Percentiles rank a stretch among this genome's conserved stretches.
Conservation (phyloP, 768 basidiomycete genomes). For the Symmetrospora coprosmae region DNA sequence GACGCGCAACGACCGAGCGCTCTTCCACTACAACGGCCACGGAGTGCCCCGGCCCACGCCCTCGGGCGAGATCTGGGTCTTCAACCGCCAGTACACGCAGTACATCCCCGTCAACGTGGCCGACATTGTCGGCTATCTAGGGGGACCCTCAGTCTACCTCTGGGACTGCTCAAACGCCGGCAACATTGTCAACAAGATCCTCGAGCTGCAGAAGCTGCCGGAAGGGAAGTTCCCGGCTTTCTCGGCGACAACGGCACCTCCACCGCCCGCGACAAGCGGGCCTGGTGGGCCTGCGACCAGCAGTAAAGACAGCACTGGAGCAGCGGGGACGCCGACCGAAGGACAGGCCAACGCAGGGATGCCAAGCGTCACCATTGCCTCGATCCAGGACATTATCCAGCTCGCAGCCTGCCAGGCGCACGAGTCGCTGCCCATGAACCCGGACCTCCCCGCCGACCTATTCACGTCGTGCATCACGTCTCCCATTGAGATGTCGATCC, state of each 20-base stretch:
- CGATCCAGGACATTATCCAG: slow-evolving; percentile 51
- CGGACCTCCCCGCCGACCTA: slow-evolving; percentile 89
- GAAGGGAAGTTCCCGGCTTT: slow-evolving; percentile 18
- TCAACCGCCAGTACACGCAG: slow-evolving; percentile 91
- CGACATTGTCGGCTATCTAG: slow-evolving; percentile 85
- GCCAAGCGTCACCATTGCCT: not conserved
- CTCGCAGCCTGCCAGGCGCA: slow-evolving; percentile 84
- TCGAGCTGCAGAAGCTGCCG: slow-evolving; percentile 36
- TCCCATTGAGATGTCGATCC: slow-evolving; percentile 91
- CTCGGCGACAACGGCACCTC: slow-evolving; percentile 7
- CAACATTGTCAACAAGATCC: slow-evolving; percentile 78
- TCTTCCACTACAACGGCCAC: slow-evolving; percentile 97
- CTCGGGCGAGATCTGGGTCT: slow-evolving; percentile 93
- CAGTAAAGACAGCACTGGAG: slow-evolving; percentile 43
- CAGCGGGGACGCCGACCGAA: slow-evolving; percentile 60
- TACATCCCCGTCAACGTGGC: slow-evolving; percentile 92
- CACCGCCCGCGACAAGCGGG: slow-evolving; percentile 37
- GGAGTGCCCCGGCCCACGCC: slow-evolving; percentile 93
- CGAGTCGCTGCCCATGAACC: slow-evolving; percentile 83
- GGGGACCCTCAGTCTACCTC: slow-evolving; percentile 87
- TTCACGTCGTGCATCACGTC: slow-evolving; percentile 97
- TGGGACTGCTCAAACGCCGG: slow-evolving; percentile 99
- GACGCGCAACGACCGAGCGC: slow-evolving; percentile 80
- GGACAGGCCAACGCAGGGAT: slow-evolving; percentile 42
- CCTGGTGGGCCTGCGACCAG: slow-evolving; percentile 31